phyloP scores from a whole-genome alignment of 768 basidiomycete species.

The Coprinopsis marcescibilis region DNA sequence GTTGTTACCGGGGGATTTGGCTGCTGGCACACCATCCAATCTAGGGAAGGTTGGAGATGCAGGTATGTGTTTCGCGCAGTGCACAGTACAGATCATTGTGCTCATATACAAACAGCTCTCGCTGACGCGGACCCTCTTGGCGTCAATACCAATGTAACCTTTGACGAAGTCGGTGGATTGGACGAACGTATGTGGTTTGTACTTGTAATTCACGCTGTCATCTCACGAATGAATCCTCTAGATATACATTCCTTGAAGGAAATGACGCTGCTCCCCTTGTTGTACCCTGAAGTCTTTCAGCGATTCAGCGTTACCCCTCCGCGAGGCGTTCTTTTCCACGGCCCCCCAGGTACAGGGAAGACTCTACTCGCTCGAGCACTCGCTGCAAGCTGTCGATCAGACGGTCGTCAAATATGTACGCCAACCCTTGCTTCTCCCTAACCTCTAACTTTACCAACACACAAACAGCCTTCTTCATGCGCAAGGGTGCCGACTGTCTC shows the following conservation, averaged over 20 bases:
- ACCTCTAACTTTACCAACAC: neutral
- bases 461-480: constrained; percentile 91
- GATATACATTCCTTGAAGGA: constrained; percentile 97
- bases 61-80: constrained; percentile 33
- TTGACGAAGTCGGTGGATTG: constrained; percentile 94
- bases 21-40: constrained; percentile 74
- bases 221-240: constrained; percentile 32
- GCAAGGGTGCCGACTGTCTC: constrained; percentile 95
- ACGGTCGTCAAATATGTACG: constrained; percentile 85
- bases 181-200: constrained; percentile 69
- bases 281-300: constrained; percentile 97
- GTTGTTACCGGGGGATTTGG: constrained; percentile 58
- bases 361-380: constrained; percentile 91
- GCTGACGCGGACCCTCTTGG: constrained; percentile 96
- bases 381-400: constrained; percentile 84
- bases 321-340: constrained; percentile 94
- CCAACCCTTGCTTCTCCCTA: constrained; percentile 12
- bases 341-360: constrained; percentile 98
- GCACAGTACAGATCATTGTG: constrained; percentile 10
- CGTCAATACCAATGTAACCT: constrained; percentile 88
- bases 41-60: constrained; percentile 81
- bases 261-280: constrained; percentile 92
- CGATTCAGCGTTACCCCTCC: constrained; percentile 92
- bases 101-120: constrained; percentile 45
- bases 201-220: neutral